Evolutionary conservation across 176 grass and related monocot species (phyloP).

Genomic region (Puya raimondii): DNA sequence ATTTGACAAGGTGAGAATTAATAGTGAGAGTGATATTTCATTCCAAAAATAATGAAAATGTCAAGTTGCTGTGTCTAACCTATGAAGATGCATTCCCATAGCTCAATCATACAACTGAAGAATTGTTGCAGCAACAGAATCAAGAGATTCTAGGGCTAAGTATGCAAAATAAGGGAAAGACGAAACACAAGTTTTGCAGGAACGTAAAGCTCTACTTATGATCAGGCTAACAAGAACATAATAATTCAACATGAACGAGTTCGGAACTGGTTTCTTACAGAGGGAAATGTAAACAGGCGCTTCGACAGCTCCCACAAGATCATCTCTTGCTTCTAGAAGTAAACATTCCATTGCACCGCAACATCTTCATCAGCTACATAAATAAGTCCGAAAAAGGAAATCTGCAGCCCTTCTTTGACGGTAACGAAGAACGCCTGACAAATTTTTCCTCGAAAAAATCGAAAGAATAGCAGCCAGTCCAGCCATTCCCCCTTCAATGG

Average conservation of each 20-base stretch:
- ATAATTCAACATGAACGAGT: slow-evolving; percentile 39
- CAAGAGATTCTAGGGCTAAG: too few species aligned
- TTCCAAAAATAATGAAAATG: too few species aligned
- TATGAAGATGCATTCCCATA: too few species aligned
- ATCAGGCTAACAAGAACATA: slow-evolving; percentile 2
- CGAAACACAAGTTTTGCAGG: too few species aligned
- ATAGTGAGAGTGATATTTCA: too few species aligned
- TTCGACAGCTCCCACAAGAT: slow-evolving; percentile 29
- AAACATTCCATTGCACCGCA: slow-evolving; percentile 29
- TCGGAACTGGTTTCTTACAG: slow-evolving; percentile 21
- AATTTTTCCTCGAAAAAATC: slow-evolving; percentile 23
- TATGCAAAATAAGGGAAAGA: too few species aligned
- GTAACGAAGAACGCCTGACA: not conserved
- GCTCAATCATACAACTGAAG: too few species aligned
- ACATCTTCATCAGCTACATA: slow-evolving; percentile 38
- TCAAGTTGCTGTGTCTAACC: too few species aligned
- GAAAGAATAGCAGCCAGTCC: slow-evolving; percentile 29
- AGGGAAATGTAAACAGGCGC: slow-evolving; percentile 20
- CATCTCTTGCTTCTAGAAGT: slow-evolving; percentile 34
- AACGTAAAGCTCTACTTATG: too few species aligned
- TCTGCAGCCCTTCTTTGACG: not conserved
- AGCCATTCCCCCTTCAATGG: slow-evolving; percentile 28
- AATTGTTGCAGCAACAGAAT: too few species aligned
- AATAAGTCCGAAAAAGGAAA: slow-evolving; percentile 14
- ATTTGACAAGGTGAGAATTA: too few species aligned